These are phyloP conservation scores for Maudiozyma saulgeensis DNA, from an alignment of 805 yeast species.

Conservation along the genomic window DNA sequence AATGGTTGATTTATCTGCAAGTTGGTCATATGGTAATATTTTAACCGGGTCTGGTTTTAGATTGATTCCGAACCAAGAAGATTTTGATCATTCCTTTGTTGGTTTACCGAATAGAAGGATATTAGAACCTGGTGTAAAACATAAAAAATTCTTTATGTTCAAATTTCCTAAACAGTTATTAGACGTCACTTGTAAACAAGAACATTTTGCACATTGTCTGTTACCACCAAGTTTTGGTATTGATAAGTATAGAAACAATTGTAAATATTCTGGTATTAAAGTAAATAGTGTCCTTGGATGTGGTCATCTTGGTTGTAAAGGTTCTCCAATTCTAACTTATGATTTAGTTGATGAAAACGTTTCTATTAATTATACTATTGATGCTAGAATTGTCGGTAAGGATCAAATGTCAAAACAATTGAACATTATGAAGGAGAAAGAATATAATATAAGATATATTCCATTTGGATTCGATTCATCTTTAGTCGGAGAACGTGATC, in stretches of 20 bases:
- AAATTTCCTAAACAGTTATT: slow-evolving; percentile 43
- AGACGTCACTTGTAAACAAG: slow-evolving; percentile 43
- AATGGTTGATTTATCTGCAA: slow-evolving; percentile 44
- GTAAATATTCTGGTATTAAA: slow-evolving; percentile 18
- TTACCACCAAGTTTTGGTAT: slow-evolving; percentile 37
- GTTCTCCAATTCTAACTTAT: slow-evolving; percentile 43
- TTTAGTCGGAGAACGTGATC: slow-evolving; percentile 7
- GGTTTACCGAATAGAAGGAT: slow-evolving; percentile 39
- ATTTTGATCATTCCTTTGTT: slow-evolving; percentile 19
- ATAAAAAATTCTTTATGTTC: slow-evolving; percentile 50
- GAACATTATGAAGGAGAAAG: slow-evolving; percentile 15
- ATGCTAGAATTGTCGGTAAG: slow-evolving; percentile 46
- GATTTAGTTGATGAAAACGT: slow-evolving; percentile 32
- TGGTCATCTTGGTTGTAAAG: slow-evolving; percentile 41
- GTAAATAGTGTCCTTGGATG: slow-evolving; percentile 40
- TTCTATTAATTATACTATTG: slow-evolving; percentile 43
- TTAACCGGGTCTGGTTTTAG: slow-evolving; percentile 41
- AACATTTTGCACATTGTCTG: slow-evolving; percentile 23
- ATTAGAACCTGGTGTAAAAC: slow-evolving; percentile 37
- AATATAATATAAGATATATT: slow-evolving; percentile 20
- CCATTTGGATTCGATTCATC: slow-evolving; percentile 20
- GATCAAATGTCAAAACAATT: slow-evolving; percentile 16
- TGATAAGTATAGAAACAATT: slow-evolving; percentile 20
- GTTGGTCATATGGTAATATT: slow-evolving; percentile 36
- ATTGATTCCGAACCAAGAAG: slow-evolving; percentile 13